Percentiles rank a stretch among this genome's conserved stretches.
Conservation (phyloP, 768 basidiomycete species). For the Hemileccinum rubropunctum region DNA sequence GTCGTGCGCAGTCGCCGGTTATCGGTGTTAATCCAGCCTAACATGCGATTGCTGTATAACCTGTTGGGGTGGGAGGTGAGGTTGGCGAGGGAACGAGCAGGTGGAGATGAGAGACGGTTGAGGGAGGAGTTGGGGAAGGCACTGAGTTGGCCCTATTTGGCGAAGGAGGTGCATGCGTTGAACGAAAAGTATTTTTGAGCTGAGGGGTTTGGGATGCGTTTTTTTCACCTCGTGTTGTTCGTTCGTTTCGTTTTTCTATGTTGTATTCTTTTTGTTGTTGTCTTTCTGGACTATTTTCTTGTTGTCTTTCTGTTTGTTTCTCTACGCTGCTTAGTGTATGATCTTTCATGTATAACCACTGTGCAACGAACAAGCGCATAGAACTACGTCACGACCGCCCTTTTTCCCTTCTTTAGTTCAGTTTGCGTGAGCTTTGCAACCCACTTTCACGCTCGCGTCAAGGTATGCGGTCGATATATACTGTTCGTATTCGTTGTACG, state of each 20-base stretch:
- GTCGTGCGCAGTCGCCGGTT: conserved; percentile 87
- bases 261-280: neutral
- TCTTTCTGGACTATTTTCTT: too few relatives aligned
- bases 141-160: conserved; percentile 81
- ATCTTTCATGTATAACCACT: too few relatives aligned
- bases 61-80: conserved; percentile 93
- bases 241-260: neutral
- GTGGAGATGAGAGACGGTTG: conserved; percentile 47
- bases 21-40: conserved; percentile 91
- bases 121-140: conserved; percentile 62
- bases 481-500: too few relatives aligned
- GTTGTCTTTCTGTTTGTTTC: too few relatives aligned
- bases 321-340: too few relatives aligned
- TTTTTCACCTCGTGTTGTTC: neutral
- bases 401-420: too few relatives aligned
- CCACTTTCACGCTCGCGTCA: too few relatives aligned
- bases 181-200: conserved; percentile 76
- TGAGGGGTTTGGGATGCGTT: conserved; percentile 20
- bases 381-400: too few relatives aligned
- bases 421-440: too few relatives aligned
- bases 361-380: too few relatives aligned
- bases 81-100: conserved; percentile 75
- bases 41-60: conserved; percentile 94
- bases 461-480: too few relatives aligned
- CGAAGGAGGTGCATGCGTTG: conserved; percentile 78